Evolutionary conservation across 1,139 yeast genomes (phyloP), one percentile per base, ranked within the genome.

Genomic region (Yamadazyma conglobata): DNA sequence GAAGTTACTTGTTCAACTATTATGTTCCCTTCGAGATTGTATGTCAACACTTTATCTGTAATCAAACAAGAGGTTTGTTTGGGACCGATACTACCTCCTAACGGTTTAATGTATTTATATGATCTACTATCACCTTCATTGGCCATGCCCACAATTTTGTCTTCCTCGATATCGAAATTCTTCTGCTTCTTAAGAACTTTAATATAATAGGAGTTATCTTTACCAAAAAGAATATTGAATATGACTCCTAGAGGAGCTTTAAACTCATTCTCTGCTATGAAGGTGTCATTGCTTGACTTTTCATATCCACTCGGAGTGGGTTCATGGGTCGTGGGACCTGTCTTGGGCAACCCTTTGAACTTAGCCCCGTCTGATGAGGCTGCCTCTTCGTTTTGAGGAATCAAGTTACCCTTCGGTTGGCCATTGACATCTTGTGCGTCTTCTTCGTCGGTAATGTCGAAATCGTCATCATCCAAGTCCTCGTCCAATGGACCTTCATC

Each of bases 41-140:
- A 76, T 27, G 71, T 69, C 36, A 81, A 79, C 28, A 86, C 58
- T 6, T 73, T 69, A 46, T 93, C 99, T 2, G 79, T 78, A 33
- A 87, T 77, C 10, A 71, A 51, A 61, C 98, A 93, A 44, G 73
- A 76, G 3, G 98, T 89, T 52, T 89, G 96, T 50, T 89, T 91
- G 5, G 98, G 98, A 0, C 98, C 98, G 36, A 93, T 77, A 0
- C 96, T 77, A 1, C 82, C 89, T 36, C 69, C 66, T 38, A 93
- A 64, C 3, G 96, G 97, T 54, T 89, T 89, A 27, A 67, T 70
- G 53, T 89, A 93, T 4, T 72, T 68, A 51, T 81, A 89, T 24
- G 68, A 64, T 39, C 99, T 72, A 29, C 56, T 58, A 27, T 56
- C 60, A 6, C 47, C 48, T 17, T 50, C 49, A 5, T 46, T 40